Base-by-base conservation (phyloP, 176 grass and related monocot genomes). In the Panicum miliaceum region DNA sequence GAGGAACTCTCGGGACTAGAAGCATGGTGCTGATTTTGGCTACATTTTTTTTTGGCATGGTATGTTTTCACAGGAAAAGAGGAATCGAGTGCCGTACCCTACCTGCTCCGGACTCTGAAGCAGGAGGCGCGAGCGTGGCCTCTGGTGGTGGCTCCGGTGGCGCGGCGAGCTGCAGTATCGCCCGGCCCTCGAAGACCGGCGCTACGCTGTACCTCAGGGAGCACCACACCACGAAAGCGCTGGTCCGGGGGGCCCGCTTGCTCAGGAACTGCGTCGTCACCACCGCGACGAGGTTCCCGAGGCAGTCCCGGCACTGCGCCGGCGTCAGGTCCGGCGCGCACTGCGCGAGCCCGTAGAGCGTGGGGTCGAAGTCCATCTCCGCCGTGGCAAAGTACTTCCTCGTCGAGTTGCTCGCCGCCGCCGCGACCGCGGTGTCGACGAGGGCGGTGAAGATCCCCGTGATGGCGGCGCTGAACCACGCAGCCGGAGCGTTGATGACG, bases 311-410 rank as follows among this genome's bases (percentile, higher is more conserved):
- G 73, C 90, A 89, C 40, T 89, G 79, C 2, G 1, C 22, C 47
- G 6, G n/a, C 20, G 47, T 38, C 81, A 92, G 36, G 35, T 68
- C 70, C 26, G 78, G 80, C 40, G 77, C 58, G 84, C 91, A 93
- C 84, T 90, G 88, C 10, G 77, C 81, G 13, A 93, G 52, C 75
- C 68, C 85, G 50, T 93, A 90, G 51, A 90, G 83, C 29, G 61
- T 89, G 4, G 85, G 85, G 35, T 84, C 23, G 73, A 82, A 77
- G 9, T 61, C 64, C 23, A 68, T 43, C 86, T 54, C 71, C 12
- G n/a, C 86, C 2, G 86, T 88, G n/a, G 32, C 86, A 72, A 88
- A 88, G 46, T 82, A 82, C 50, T 75, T 89, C 58, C 37, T 67
- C 29, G 71, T 86, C 56, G 71, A 72, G 43, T 84, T 84, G 42